Evolutionary conservation across 345 rosid genomes (phyloP), one percentile per base, ranked within the genome.

Genomic region (Brassica nigra): DNA sequence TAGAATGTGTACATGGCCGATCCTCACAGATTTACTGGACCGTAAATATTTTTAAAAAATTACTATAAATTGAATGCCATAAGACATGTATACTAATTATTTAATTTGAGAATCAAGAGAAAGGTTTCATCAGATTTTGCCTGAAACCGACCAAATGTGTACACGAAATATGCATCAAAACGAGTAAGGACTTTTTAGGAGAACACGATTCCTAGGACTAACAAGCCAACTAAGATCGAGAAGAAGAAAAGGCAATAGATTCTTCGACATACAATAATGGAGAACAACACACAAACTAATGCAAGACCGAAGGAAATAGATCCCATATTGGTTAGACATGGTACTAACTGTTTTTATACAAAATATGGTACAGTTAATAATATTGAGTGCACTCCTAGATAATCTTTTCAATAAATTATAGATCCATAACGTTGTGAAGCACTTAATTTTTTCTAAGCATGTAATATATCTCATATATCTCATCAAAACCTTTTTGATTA

Each of bases 211-310:
- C 44, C 4, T n/a, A 39, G 4, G 34, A 12, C 14, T 16, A 64
- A 18, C 34, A 63, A 75, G 34, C 66, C 61, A 74, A 44, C 18
- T 14, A 49, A 23, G 27, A 23, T 23, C n/a, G 52, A 49, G 55
- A 31, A 55, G 20, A 30, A 44, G 62, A 39, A 39, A 54, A 54
- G 9, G 55, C 36, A 73, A 20, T 15, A n/a, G 36, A 27, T 65
- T 75, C 37, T 74, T 74, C 70, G 0, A 18, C 16, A 64, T 33
- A 47, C 31, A 63, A 30, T 16, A 49, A 74, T 74, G 70, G 49
- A 14, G 52, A 64, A 18, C 52, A 74, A 54, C 54, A 14, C 65
- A 64, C 4, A 39, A 67, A 58, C 27, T 39, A 29, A 59, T 61
- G 68, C 20, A 59, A 68, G 49, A 68, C 47, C 5, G 6, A 59